Conservation (phyloP, 805 yeast genomes). For the Jamesozyma rosinii region DNA sequence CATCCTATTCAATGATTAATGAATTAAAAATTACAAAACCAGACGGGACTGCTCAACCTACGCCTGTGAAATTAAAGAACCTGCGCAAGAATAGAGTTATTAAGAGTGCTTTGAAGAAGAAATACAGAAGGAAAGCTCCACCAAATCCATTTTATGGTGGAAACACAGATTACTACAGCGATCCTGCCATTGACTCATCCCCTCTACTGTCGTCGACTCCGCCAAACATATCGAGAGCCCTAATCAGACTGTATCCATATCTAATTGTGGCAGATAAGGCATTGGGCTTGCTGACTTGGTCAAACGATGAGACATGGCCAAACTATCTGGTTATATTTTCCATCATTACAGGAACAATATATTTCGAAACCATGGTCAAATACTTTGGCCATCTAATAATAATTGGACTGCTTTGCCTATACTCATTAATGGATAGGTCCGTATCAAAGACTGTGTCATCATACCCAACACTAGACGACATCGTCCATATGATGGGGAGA, state of each 20-base stretch:
- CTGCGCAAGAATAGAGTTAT: constrained; percentile 5
- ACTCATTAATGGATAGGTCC: constrained; percentile 47
- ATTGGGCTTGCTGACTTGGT: constrained; percentile 79
- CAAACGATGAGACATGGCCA: constrained; percentile 72
- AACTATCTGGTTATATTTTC: constrained; percentile 33
- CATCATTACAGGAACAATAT: constrained; percentile 53
- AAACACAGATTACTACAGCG: constrained; percentile 2
- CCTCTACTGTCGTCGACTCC: constrained; percentile 86
- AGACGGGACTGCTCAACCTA: background rate
- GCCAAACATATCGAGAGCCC: constrained; percentile 75
- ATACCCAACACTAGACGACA: constrained; percentile 81
- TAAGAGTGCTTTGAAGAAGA: constrained; percentile 22
- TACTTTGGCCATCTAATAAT: constrained; percentile 74
- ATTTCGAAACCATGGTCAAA: constrained; percentile 68
- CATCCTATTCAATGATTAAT: background rate
- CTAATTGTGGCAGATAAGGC: constrained; percentile 60
- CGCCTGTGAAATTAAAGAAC: background rate
- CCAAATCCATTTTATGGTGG: constrained; percentile 1
- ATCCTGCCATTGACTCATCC: constrained; percentile 40
- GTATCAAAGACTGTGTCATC: constrained; percentile 51
- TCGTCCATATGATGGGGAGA: constrained; percentile 66
- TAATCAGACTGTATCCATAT: constrained; percentile 77
- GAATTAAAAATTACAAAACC: background rate
- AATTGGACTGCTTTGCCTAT: constrained; percentile 50
- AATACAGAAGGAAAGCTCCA: constrained; percentile 4